These are phyloP conservation scores for Domatiomyces catenatus DNA, from an alignment of 2,329 filamentous ascomycete genomes.

Conservation along the genomic window DNA sequence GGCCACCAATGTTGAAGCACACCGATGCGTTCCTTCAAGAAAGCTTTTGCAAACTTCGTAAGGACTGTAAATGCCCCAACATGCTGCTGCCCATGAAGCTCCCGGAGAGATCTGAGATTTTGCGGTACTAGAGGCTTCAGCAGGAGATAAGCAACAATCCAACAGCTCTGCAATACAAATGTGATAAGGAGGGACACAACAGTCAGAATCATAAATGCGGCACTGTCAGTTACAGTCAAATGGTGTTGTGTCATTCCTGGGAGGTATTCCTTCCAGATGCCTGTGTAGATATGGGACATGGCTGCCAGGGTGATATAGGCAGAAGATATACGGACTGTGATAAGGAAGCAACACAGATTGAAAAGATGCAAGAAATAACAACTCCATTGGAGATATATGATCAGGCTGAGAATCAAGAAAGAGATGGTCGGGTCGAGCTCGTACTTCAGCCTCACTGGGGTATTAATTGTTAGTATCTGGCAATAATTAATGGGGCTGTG, in stretches of 20 bases:
- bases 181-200: background rate
- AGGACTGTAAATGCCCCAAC: background rate
- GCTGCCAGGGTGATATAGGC: background rate
- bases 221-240: slow-evolving; percentile 1
- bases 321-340: no score
- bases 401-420: no score
- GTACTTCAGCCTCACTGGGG: no score
- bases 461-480: no score
- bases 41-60: background rate
- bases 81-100: background rate
- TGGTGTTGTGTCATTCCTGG: background rate
- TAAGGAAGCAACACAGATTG: no score
- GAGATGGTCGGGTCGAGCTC: no score
- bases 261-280: background rate
- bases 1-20: background rate
- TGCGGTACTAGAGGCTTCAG: background rate
- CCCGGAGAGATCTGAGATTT: background rate
- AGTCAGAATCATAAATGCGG: slow-evolving; percentile 1
- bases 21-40: background rate
- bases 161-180: background rate
- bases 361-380: no score
- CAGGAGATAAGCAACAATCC: background rate
- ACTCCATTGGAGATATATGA: no score
- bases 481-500: no score
- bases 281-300: slow-evolving; percentile 1